Evolutionary conservation across 2,329 filamentous ascomycete species (phyloP).

Genomic region (Colletotrichum sublineola): DNA sequence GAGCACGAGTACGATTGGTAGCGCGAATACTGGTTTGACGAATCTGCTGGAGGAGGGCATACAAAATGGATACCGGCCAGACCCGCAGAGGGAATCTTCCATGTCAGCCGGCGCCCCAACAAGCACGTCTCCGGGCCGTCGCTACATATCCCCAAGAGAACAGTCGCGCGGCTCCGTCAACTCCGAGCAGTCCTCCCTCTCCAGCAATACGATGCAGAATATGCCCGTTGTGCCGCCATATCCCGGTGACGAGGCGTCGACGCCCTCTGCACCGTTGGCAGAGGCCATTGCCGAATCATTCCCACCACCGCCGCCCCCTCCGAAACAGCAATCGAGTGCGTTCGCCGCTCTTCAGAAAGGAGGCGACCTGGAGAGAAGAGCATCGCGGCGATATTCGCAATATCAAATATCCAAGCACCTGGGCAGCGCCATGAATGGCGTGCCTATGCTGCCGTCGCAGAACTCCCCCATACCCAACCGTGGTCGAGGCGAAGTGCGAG

Average conservation of each 20-base stretch:
- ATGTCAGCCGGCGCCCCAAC: slow-evolving; percentile 36
- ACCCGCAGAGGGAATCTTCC: slow-evolving; percentile 45
- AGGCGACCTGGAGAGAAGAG: slow-evolving; percentile 90
- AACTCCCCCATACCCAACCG: slow-evolving; percentile 88
- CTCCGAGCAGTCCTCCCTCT: slow-evolving; percentile 75
- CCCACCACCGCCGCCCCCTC: slow-evolving; percentile 75
- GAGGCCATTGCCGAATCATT: slow-evolving; percentile 74
- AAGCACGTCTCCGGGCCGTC: slow-evolving; percentile 64
- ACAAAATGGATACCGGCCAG: slow-evolving; percentile 64
- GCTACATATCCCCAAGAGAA: slow-evolving; percentile 62
- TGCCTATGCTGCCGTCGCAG: slow-evolving; percentile 88
- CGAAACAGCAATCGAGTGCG: slow-evolving; percentile 88
- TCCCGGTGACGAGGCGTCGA: slow-evolving; percentile 67
- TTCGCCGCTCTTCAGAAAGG: slow-evolving; percentile 91
- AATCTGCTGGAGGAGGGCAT: slow-evolving; percentile 72
- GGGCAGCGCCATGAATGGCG: slow-evolving; percentile 82
- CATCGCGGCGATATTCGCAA: slow-evolving; percentile 92
- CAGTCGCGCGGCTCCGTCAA: slow-evolving; percentile 64
- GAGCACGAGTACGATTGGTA: slow-evolving; percentile 71
- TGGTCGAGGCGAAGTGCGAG: slow-evolving; percentile 81
- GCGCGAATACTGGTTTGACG: slow-evolving; percentile 69
- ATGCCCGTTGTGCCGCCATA: slow-evolving; percentile 82
- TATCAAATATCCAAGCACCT: slow-evolving; percentile 98
- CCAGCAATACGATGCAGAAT: slow-evolving; percentile 82
- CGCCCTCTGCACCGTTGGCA: slow-evolving; percentile 49